Conservation (phyloP, 2,329 filamentous ascomycete genomes). For the Lasiodiplodia citricola region DNA sequence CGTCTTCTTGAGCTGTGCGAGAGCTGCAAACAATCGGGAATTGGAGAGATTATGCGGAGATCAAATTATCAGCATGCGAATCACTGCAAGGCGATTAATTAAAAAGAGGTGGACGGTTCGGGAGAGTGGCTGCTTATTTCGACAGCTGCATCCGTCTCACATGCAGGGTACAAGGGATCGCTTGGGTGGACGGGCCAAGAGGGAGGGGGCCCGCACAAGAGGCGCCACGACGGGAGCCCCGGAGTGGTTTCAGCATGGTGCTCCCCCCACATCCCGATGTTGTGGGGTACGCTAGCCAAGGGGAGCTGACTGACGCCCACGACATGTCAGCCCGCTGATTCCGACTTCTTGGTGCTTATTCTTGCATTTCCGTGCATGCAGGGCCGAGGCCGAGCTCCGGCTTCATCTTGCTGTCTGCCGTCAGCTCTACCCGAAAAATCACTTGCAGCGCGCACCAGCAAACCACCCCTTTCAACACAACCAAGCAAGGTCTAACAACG, state of each 20-base stretch:
- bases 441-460: not conserved
- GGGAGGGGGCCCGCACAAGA: not conserved
- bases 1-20: not conserved
- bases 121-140: not conserved
- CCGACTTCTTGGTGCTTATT: not conserved
- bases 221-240: constrained; percentile 1
- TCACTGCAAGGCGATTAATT: not conserved
- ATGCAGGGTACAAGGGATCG: not conserved
- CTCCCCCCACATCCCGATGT: constrained; percentile 12
- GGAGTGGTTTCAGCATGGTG: constrained; percentile 5
- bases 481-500: not conserved
- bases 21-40: not conserved
- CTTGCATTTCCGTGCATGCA: not conserved
- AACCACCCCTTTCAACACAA: not conserved
- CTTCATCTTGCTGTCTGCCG: not conserved
- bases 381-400: not conserved
- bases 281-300: constrained; percentile 11
- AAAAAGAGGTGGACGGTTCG: not conserved
- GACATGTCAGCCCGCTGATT: not conserved
- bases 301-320: not conserved
- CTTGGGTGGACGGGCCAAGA: not conserved
- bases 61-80: not conserved
- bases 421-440: not conserved
- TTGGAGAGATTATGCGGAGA: not conserved
- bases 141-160: not conserved